Base-by-base conservation (phyloP, 225 moss, liverwort and hornwort genomes). In the Marchantia polymorpha region DNA sequence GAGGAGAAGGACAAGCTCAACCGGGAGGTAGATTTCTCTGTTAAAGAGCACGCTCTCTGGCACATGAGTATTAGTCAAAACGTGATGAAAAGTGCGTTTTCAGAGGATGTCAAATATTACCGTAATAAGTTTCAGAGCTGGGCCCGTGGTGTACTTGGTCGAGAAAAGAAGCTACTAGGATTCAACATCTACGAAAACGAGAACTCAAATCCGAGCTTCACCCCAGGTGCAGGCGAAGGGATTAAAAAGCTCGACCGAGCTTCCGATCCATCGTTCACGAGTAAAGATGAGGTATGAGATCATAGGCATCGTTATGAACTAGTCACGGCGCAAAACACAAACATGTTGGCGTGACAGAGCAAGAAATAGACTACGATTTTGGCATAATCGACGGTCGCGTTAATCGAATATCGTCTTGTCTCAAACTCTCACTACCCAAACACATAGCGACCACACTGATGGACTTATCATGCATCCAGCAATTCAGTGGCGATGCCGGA, bases 41-140 rank as follows among this genome's bases (percentile, higher is more conserved):
- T 90, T 81, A 92, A 90, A 83, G 90, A 95, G 77, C 91, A 93
- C 79, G 89, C 89, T 47, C 74, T 95, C 29, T 93, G 90, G 95
- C 91, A 92, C 78, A 88, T 95, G 90, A 90, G 93, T 3, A 80
- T 84, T 12, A 83, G 85, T 13, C 83, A 87, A 25, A 92, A 88
- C 52, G 84, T 72, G 73, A 84, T 92, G 86, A 90, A 88, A 51
- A 84, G 83, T 22, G 90, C 87, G 14, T 83, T 91, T 58, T 82
- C 90, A 74, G 88, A 89, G 64, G 89, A 91, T 69, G 91, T 93
- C 13, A 89, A 91, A 20, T 91, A 92, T 77, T 93, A 91, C 39
- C 84, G 89, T 52, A 82, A 86, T 39, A 96, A 92, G 64, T 94
- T 96, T 78, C 85, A 91, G 27, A 89, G 72, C 52, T 96, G 94